Evolutionary conservation across 352 stramenopile genomes (phyloP).

Genomic region (Elongisporangium undulatum): DNA sequence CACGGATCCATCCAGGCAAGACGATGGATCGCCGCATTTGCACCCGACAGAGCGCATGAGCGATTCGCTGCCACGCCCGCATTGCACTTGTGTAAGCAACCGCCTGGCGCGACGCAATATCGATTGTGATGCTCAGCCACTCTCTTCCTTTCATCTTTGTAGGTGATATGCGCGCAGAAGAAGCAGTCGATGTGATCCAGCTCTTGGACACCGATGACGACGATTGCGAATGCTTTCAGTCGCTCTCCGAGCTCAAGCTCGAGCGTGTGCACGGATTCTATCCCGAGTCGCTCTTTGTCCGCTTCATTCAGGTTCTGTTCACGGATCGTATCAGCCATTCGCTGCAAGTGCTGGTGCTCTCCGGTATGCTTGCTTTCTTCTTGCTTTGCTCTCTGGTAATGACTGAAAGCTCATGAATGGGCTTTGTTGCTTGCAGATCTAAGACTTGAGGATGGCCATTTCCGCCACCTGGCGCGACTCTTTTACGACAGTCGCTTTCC

Average conservation of each 20-base stretch:
- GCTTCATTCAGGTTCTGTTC: slow-evolving; percentile 52
- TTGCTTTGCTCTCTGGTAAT: not conserved
- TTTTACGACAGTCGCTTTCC: slow-evolving; percentile 47
- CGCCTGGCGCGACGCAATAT: not conserved
- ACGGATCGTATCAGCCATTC: slow-evolving; percentile 34
- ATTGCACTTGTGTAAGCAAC: slow-evolving; percentile 13
- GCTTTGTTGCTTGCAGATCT: slow-evolving; percentile 18
- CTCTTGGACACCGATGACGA: slow-evolving; percentile 25
- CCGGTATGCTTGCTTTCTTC: slow-evolving; percentile 10
- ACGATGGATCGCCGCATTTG: slow-evolving; percentile 18
- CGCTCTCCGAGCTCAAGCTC: slow-evolving; percentile 25
- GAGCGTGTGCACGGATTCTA: slow-evolving; percentile 20
- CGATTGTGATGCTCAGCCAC: not conserved
- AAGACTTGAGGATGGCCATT: slow-evolving; percentile 36
- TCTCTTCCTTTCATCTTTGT: slow-evolving; percentile 1
- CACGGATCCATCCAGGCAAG: not conserved
- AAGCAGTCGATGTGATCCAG: slow-evolving; percentile 23
- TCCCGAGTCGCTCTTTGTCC: slow-evolving; percentile 25
- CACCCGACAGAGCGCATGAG: slow-evolving; percentile 14
- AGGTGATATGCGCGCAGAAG: slow-evolving; percentile 9
- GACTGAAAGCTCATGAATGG: not conserved
- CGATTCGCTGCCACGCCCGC: slow-evolving; percentile 18
- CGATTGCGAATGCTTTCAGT: slow-evolving; percentile 34
- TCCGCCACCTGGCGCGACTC: slow-evolving; percentile 33
- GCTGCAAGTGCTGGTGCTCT: slow-evolving; percentile 27